A percentile compares a stretch with the other conserved stretches of the same genome.
Evolutionary conservation across 805 yeast genomes (phyloP).

Genomic region (Metschnikowia orientalis): DNA sequence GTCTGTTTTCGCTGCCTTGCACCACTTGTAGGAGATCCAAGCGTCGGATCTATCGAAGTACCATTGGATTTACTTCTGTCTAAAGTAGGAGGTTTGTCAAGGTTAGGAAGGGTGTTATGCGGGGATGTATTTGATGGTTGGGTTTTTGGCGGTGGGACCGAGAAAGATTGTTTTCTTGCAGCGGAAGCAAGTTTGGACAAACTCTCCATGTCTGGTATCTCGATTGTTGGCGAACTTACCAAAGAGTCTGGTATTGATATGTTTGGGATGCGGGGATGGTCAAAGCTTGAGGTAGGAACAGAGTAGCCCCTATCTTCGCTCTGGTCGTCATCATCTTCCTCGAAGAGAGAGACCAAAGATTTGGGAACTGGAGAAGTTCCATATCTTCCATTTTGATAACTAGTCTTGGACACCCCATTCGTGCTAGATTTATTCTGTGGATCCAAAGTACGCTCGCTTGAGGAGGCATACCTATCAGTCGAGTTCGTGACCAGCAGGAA

Average conservation of each 20-base stretch:
- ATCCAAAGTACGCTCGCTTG: conserved; percentile 3
- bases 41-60: conserved; percentile 32
- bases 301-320: conserved; percentile 5
- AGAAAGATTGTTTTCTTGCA: conserved; percentile 7
- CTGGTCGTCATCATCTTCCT: conserved; percentile 9
- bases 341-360: conserved; percentile 16
- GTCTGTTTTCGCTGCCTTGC: conserved; percentile 35
- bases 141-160: conserved; percentile 3
- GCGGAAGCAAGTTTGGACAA: conserved; percentile 22
- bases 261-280: conserved; percentile 12
- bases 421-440: conserved; percentile 5
- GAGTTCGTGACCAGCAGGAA: conserved; percentile 13
- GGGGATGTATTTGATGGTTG: conserved; percentile 3
- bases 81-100: conserved; percentile 41
- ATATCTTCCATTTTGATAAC: conserved; percentile 2
- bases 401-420: conserved; percentile 3
- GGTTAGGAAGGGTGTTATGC: conserved; percentile 13
- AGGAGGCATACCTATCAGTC: not conserved
- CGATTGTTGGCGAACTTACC: conserved; percentile 54
- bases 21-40: conserved; percentile 18
- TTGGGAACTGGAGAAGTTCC: conserved; percentile 12
- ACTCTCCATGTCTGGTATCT: conserved; percentile 64
- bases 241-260: conserved; percentile 9
- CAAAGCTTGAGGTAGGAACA: conserved; percentile 6
- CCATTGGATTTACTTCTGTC: conserved; percentile 43